Conservation (phyloP, 2,329 filamentous ascomycete genomes). For the Colletotrichum sidae region DNA sequence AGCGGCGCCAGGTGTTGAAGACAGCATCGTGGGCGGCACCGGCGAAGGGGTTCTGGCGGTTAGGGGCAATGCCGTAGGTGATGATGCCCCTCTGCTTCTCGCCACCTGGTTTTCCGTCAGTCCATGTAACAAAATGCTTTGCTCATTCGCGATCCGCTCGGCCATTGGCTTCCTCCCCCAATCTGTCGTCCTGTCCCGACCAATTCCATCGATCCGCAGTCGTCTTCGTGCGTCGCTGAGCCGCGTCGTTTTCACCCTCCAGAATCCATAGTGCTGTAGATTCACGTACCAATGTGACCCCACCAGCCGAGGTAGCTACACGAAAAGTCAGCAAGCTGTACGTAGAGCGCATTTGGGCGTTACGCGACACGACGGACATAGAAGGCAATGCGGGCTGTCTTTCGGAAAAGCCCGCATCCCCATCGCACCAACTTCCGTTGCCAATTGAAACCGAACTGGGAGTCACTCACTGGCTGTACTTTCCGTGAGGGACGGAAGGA, state of each 20-base stretch:
- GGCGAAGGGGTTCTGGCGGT: constrained; percentile 90
- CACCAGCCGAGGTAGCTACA: constrained; percentile 79
- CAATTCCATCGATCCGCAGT: not conserved
- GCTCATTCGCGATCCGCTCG: constrained; percentile 3
- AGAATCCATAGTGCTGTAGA: not conserved
- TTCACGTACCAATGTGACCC: constrained; percentile 75
- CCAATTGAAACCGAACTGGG: constrained; percentile 23
- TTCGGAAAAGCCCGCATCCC: constrained; percentile 47
- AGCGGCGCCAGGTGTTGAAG: constrained; percentile 95
- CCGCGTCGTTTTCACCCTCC: constrained; percentile 8
- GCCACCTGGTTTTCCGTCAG: constrained; percentile 55
- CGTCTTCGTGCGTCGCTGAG: constrained; percentile 7
- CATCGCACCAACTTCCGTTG: not conserved
- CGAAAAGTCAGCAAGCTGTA: constrained; percentile 39
- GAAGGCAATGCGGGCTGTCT: not conserved
- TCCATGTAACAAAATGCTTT: not conserved
- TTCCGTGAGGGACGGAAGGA: constrained; percentile 55
- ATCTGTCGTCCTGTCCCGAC: not conserved
- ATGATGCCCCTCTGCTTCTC: constrained; percentile 73
- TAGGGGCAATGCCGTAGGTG: constrained; percentile 82
- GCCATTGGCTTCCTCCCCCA: not conserved
- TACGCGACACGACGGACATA: not conserved
- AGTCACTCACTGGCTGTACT: constrained; percentile 56
- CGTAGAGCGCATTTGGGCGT: not conserved
- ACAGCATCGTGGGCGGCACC: constrained; percentile 82